Evolutionary conservation across 2,329 filamentous ascomycete genomes (phyloP).

Genomic region (Hymenoscyphus infarciens): DNA sequence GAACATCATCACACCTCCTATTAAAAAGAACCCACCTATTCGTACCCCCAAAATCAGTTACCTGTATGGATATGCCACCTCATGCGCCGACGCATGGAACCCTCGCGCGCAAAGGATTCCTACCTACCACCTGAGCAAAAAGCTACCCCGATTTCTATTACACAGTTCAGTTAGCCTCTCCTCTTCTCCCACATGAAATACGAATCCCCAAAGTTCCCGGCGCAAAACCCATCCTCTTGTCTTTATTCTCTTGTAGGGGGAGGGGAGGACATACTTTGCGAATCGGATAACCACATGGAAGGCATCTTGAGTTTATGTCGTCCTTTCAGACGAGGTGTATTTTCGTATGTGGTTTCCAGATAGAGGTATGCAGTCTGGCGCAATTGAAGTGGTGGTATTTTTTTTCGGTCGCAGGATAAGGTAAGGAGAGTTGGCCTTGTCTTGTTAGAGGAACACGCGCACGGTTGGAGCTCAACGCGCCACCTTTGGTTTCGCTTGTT

Average conservation of each 20-base stretch:
- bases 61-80: slow-evolving; percentile 2
- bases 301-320: slow-evolving; percentile 31
- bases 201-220: slow-evolving; percentile 12
- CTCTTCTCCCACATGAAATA: background rate
- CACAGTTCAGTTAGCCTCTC: slow-evolving; percentile 28
- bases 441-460: slow-evolving; percentile 1
- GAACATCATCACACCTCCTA: slow-evolving; percentile 92
- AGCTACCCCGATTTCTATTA: slow-evolving; percentile 85
- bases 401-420: background rate
- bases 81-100: slow-evolving; percentile 15
- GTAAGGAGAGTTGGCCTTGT: slow-evolving; percentile 17
- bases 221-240: slow-evolving; percentile 18
- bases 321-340: background rate
- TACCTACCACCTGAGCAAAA: slow-evolving; percentile 95
- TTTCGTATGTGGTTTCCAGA: background rate
- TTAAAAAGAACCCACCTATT: slow-evolving; percentile 86
- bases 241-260: background rate
- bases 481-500: slow-evolving; percentile 3
- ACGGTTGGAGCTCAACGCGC: slow-evolving; percentile 10
- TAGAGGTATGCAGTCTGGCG: background rate
- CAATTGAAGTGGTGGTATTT: background rate
- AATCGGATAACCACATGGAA: slow-evolving; percentile 91
- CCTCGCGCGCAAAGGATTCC: slow-evolving; percentile 11
- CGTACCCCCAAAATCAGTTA: slow-evolving; percentile 17
- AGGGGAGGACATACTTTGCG: slow-evolving; percentile 69